Conservation (phyloP, 768 basidiomycete genomes). For the Xerocomellus chrysenteron region DNA sequence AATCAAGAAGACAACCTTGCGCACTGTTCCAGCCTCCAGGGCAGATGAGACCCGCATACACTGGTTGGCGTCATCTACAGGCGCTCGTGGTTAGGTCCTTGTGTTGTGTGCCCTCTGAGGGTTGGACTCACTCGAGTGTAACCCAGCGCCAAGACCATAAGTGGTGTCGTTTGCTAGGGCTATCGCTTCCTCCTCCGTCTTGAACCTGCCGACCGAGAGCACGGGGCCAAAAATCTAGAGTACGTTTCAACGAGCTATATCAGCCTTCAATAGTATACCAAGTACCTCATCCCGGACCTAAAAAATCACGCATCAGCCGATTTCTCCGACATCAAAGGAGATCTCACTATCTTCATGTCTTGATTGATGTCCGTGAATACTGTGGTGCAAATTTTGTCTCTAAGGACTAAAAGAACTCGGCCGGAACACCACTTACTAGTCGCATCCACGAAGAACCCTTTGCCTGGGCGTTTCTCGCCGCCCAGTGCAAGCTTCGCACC, state of each 20-base stretch:
- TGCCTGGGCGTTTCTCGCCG: constrained; percentile 71
- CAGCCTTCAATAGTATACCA: constrained; percentile 3
- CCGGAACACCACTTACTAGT: constrained; percentile 57
- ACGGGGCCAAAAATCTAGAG: constrained; percentile 93
- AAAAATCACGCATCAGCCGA: constrained; percentile 22
- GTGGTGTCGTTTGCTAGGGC: constrained; percentile 80
- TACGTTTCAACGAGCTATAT: constrained; percentile 10
- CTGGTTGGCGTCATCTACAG: constrained; percentile 72
- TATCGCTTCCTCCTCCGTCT: constrained; percentile 85
- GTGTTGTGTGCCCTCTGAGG: background rate
- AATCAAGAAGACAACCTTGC: constrained; percentile 17
- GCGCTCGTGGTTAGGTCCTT: constrained; percentile 21
- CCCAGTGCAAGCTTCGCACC: constrained; percentile 80
- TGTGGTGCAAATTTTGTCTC: constrained; percentile 27
- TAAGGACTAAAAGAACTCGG: constrained; percentile 3
- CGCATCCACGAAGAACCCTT: constrained; percentile 89
- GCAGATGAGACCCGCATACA: constrained; percentile 86
- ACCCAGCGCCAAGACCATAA: constrained; percentile 90
- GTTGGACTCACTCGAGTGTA: constrained; percentile 73
- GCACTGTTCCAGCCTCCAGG: constrained; percentile 86
- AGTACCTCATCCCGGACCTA: constrained; percentile 35
- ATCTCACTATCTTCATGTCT: constrained; percentile 82
- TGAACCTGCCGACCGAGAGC: constrained; percentile 77
- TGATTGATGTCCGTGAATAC: constrained; percentile 80
- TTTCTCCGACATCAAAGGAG: background rate